phyloP scores from a whole-genome alignment of 768 basidiomycete species.

The Tephrocybe sp. region DNA sequence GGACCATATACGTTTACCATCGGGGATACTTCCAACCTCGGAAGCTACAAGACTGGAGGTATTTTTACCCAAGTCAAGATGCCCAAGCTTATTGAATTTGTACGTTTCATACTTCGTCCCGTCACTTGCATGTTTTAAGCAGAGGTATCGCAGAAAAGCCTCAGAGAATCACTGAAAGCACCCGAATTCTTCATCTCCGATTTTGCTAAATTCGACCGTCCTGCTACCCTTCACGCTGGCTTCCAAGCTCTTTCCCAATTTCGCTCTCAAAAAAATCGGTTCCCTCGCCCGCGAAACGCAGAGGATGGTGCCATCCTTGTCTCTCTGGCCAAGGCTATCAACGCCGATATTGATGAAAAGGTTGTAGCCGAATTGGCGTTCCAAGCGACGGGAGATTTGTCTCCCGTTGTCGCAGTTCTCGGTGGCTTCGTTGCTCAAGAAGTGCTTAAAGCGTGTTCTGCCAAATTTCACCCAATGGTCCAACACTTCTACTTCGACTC shows the following conservation, averaged over 20 bases:
- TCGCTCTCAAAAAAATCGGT: constrained; percentile 54
- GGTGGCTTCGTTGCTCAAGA: constrained; percentile 99
- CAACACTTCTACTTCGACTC: constrained; percentile 98
- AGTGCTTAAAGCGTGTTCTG: constrained; percentile 93
- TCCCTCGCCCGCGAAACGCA: constrained; percentile 81
- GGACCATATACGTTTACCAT: constrained; percentile 98
- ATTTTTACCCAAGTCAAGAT: constrained; percentile 99
- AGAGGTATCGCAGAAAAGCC: constrained; percentile 71
- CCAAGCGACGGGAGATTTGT: constrained; percentile 88
- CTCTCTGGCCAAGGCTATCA: constrained; percentile 74
- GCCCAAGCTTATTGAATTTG: constrained; percentile 95
- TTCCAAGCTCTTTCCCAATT: constrained; percentile 94
- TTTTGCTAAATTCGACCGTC: constrained; percentile 96
- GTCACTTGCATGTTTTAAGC: not conserved
- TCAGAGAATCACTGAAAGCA: constrained; percentile 75
- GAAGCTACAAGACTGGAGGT: constrained; percentile 83
- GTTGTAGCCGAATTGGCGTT: constrained; percentile 82
- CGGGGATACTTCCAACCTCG: constrained; percentile 81
- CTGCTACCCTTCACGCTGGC: constrained; percentile 85
- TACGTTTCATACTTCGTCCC: constrained; percentile 40
- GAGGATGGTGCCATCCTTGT: constrained; percentile 78
- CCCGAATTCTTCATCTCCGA: constrained; percentile 95
- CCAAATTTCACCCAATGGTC: constrained; percentile 96
- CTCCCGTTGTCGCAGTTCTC: constrained; percentile 89
- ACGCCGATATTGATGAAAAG: constrained; percentile 78